Percentiles rank a stretch among this genome's conserved stretches.
Evolutionary conservation across 1,284 basidiomycete species (phyloP).

Genomic region (Sanghuangporus baumii): DNA sequence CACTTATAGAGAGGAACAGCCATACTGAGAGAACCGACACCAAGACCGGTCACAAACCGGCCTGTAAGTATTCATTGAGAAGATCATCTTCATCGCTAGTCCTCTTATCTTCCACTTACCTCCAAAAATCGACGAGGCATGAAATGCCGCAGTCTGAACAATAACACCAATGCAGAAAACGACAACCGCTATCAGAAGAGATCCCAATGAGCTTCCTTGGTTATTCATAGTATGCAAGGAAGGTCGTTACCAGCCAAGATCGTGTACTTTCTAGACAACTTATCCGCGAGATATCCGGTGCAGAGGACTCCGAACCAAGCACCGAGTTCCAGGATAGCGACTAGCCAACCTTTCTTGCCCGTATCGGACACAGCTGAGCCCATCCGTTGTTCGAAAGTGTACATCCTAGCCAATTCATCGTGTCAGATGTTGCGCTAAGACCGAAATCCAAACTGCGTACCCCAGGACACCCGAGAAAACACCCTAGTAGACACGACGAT

Average conservation of each 20-base stretch:
- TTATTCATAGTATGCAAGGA: not conserved
- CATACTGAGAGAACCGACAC: conserved; percentile 73
- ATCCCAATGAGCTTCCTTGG: not conserved
- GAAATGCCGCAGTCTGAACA: conserved; percentile 55
- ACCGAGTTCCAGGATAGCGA: conserved; percentile 63
- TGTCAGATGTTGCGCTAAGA: not conserved
- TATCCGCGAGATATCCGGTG: conserved; percentile 67
- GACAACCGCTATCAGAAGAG: conserved; percentile 43
- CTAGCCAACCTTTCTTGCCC: conserved; percentile 60
- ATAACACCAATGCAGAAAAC: conserved; percentile 67
- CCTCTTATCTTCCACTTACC: conserved; percentile 30
- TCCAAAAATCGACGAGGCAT: conserved; percentile 57
- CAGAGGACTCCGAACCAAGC: conserved; percentile 70
- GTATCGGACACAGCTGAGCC: conserved; percentile 43
- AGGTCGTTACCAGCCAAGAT: conserved; percentile 49
- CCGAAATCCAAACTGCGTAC: conserved; percentile 28
- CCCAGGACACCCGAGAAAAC: conserved; percentile 68
- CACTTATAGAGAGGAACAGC: conserved; percentile 73
- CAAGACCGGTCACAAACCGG: conserved; percentile 71
- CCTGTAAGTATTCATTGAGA: conserved; percentile 30
- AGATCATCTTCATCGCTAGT: not conserved
- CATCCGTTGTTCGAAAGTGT: conserved; percentile 51
- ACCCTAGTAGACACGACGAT: conserved; percentile 34
- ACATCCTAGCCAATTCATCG: conserved; percentile 38
- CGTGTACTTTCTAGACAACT: conserved; percentile 64